Conservation (phyloP, 257 asterid genomes). For the Voacanga thouarsii region DNA sequence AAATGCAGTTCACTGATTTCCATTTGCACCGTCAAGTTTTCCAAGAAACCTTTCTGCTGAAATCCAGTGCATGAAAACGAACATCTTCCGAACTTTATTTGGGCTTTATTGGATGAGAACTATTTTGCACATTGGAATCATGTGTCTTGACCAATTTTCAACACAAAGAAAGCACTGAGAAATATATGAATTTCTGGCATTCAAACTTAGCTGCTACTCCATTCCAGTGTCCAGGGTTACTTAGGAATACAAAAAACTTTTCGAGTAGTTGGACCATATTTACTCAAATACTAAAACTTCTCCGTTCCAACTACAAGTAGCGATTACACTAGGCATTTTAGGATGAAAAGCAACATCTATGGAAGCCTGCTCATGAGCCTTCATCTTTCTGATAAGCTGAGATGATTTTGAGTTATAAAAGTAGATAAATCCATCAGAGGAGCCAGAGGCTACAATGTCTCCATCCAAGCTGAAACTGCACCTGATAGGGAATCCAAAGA, state of each 20-base stretch:
- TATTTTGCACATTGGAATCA: background rate
- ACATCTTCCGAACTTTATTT: too few relatives aligned
- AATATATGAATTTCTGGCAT: background rate
- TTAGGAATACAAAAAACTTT: background rate
- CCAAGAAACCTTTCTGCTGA: too few relatives aligned
- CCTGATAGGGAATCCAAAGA: constrained; percentile 80
- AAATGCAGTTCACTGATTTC: too few relatives aligned
- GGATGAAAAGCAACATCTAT: constrained; percentile 81
- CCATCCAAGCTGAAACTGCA: constrained; percentile 81
- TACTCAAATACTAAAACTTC: constrained; percentile 43
- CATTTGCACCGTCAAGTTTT: too few relatives aligned
- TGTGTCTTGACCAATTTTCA: background rate
- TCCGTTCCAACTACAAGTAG: constrained; percentile 85
- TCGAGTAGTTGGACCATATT: background rate
- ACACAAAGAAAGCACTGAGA: background rate
- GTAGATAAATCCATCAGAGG: constrained; percentile 75
- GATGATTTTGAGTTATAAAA: constrained; percentile 62
- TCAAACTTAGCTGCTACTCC: background rate
- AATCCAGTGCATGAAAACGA: background rate
- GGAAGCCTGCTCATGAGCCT: constrained; percentile 61
- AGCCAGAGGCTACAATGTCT: constrained; percentile 60
- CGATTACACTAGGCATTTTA: constrained; percentile 51
- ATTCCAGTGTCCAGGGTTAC: background rate
- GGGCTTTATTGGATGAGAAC: too few relatives aligned
- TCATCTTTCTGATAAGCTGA: constrained; percentile 52